These are phyloP conservation scores for Punctularia strigosozonata DNA, from an alignment of 768 basidiomycete species.

Conservation along the genomic window DNA sequence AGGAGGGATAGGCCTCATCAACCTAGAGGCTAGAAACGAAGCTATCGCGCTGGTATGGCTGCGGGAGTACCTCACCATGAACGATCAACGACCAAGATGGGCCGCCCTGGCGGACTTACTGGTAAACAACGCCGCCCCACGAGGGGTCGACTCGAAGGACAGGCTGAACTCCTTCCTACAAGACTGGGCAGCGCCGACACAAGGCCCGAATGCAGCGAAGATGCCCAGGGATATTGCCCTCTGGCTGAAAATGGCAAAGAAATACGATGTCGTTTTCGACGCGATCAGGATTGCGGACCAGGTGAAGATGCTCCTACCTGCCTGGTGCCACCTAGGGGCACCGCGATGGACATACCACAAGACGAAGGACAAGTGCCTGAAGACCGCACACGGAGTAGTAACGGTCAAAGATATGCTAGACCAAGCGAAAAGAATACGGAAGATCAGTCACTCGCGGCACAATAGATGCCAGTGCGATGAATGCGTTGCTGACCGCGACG, in stretches of 20 bases:
- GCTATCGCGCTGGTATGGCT: background rate
- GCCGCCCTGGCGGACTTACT: background rate
- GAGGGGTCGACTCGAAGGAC: background rate
- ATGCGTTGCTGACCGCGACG: background rate
- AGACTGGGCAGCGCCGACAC: background rate
- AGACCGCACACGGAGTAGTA: background rate
- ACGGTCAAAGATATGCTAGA: background rate
- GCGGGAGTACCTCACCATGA: background rate
- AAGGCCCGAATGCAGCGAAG: background rate
- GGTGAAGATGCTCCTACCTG: background rate
- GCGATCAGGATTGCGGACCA: background rate
- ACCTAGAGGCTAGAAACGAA: background rate
- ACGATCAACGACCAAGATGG: background rate
- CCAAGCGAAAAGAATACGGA: background rate
- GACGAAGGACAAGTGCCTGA: background rate
- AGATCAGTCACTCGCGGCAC: too few species aligned
- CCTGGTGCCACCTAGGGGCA: background rate
- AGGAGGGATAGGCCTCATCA: background rate
- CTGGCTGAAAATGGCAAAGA: background rate
- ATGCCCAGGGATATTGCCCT: background rate
- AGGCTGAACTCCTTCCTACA: slow-evolving; percentile 1
- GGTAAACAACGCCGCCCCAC: background rate
- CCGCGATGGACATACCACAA: background rate
- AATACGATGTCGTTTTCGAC: background rate
- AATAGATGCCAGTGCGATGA: background rate